Evolutionary conservation across 306 rosid species (phyloP).

Genomic region (Castanea sativa): DNA sequence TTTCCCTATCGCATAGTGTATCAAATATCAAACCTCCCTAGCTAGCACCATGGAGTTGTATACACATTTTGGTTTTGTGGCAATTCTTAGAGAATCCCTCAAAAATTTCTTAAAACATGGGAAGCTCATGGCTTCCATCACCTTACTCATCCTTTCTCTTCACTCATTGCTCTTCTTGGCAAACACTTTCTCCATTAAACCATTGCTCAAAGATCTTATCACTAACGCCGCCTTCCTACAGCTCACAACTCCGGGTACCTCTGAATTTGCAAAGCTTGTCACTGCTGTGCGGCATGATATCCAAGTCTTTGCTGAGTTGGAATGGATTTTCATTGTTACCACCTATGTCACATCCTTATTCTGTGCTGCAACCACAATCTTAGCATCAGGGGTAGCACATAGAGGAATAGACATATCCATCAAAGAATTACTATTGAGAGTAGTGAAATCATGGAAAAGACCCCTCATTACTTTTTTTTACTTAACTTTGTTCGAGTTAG

Average conservation of each 20-base stretch:
- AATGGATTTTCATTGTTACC: constrained; percentile 16
- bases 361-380: constrained; percentile 2
- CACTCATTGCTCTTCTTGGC: constrained; percentile 6
- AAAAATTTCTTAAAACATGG: constrained; percentile 15
- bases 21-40: neutral
- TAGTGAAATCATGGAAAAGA: constrained; percentile 12
- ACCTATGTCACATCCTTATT: neutral
- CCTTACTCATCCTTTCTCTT: constrained; percentile 9
- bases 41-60: constrained; percentile 5
- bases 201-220: neutral
- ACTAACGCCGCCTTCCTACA: neutral
- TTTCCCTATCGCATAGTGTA: too few relatives aligned
- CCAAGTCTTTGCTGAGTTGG: neutral
- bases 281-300: neutral
- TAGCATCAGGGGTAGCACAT: neutral
- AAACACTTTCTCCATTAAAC: constrained; percentile 9
- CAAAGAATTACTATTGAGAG: neutral
- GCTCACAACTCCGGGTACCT: neutral
- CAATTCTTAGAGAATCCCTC: constrained; percentile 13
- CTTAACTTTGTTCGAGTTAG: constrained; percentile 10
- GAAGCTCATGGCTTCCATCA: constrained; percentile 11
- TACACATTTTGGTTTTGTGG: neutral
- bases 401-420: neutral
- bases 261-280: neutral
- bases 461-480: constrained; percentile 15